These are phyloP conservation scores for Tulasnella calospora DNA, from an alignment of 768 basidiomycete genomes.

Conservation along the genomic window DNA sequence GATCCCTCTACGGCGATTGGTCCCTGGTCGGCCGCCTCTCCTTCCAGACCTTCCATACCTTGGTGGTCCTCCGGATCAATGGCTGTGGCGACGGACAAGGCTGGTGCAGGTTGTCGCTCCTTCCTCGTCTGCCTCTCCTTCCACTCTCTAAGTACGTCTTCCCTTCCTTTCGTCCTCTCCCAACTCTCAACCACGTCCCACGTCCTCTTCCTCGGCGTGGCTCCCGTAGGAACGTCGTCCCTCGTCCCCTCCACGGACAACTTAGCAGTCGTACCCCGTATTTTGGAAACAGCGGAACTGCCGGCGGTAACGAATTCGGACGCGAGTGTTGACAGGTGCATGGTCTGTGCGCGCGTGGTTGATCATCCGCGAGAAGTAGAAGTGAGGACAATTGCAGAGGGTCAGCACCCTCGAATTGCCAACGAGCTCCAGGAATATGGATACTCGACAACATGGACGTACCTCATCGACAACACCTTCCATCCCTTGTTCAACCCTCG, in stretches of 20 bases:
- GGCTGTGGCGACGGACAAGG: neutral
- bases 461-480: slow-evolving; percentile 15
- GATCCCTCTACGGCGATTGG: neutral
- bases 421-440: too few relatives aligned
- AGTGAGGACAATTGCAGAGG: neutral
- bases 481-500: slow-evolving; percentile 16
- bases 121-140: neutral
- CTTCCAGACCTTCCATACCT: neutral
- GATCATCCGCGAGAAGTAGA: neutral
- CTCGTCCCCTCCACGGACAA: slow-evolving; percentile 26
- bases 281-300: slow-evolving; percentile 43
- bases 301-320: slow-evolving; percentile 46
- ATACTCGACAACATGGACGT: neutral
- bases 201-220: slow-evolving; percentile 68
- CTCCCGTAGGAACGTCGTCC: slow-evolving; percentile 59
- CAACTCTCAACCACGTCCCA: slow-evolving; percentile 69
- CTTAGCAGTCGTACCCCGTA: slow-evolving; percentile 39
- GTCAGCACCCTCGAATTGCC: neutral
- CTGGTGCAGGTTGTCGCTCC: neutral
- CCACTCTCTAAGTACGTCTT: slow-evolving; percentile 45
- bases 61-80: neutral
- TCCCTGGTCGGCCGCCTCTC: neutral
- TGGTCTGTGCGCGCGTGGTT: slow-evolving; percentile 37
- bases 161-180: slow-evolving; percentile 62
- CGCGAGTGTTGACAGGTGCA: slow-evolving; percentile 41